Evolutionary conservation across 202 grass and related monocot genomes (phyloP), one percentile per base, ranked within the genome.

Genomic region (Thinopyrum obtusiflorum): DNA sequence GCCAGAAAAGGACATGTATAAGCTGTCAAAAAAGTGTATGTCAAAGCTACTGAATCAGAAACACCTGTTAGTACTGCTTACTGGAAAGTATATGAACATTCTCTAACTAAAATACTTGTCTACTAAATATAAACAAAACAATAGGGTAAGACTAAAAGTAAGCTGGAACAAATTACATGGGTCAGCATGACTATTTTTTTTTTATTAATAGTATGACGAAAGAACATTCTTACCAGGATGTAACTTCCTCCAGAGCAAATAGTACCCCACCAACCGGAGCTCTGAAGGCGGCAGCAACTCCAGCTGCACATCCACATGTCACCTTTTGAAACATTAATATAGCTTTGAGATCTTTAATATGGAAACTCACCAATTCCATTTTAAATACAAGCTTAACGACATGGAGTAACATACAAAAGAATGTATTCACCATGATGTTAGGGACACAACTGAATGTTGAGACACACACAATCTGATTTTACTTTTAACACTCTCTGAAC

Each of bases 221-320:
- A 81, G 35, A 88, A 61, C 24, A 67, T 79, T 85, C 74, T 83
- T 86, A 98, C 97, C 97, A 98, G 61, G 97, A 98, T 37, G 97
- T 98, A 89, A 98, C 92, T 91, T 98, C 97, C 86, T 98, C 93
- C 60, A 98, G 62, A 39, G 93, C 96, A 84, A 98, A 98, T 55
- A 98, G 82, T 79, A 98, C 96, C 59, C 96, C 96, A 78, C 96
- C 96, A 94, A 98, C 93, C 20, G 96, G 96, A 86, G 96, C 96
- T 91, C 96, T 90, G 89, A 98, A 98, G 61, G 96, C 96, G 77
- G 96, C 96, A 91, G 96, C 96, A 94, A 98, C 96, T 78, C 96
- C 96, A 94, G 96, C 96, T 92, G 96, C 96, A 94, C 96, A 98
- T 98, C 96, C 96, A 79, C 96, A 98, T 72, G 96, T 98, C 59